Evolutionary conservation across 2,329 filamentous ascomycete species (phyloP).

Genomic region (Curvularia spicifera): DNA sequence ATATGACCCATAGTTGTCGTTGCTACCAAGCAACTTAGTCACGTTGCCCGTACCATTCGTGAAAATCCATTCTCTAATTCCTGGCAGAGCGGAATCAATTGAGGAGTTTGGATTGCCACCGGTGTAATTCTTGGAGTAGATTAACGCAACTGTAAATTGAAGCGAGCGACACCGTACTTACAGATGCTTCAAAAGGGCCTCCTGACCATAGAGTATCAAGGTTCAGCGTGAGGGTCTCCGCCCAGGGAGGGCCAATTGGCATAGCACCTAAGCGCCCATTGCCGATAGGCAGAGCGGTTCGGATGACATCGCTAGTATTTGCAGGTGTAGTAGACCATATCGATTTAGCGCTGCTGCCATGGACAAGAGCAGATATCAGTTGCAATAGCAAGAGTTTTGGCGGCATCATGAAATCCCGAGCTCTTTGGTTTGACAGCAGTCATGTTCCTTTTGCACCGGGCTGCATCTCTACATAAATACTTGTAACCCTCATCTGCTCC

Average conservation of each 20-base stretch:
- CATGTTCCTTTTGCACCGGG: not conserved
- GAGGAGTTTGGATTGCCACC: constrained; percentile 56
- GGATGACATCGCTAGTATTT: constrained; percentile 30
- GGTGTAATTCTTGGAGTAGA: constrained; percentile 49
- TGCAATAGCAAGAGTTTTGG: not conserved
- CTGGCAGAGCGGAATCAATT: constrained; percentile 47
- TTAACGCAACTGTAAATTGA: not conserved
- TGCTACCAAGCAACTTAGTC: constrained; percentile 47
- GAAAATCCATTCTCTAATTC: constrained; percentile 57
- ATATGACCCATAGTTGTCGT: constrained; percentile 55
- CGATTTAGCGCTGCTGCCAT: constrained; percentile 20
- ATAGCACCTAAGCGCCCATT: constrained; percentile 59
- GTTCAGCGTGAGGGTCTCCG: constrained; percentile 56
- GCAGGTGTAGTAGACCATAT: constrained; percentile 32
- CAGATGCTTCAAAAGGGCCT: constrained; percentile 56
- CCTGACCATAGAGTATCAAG: constrained; percentile 60
- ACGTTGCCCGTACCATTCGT: constrained; percentile 57
- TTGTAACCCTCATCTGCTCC: not conserved
- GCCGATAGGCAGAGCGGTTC: constrained; percentile 54
- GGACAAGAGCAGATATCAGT: not conserved
- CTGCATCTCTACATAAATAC: not conserved
- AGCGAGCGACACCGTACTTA: constrained; percentile 22
- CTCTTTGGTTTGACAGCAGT: not conserved
- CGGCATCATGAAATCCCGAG: not conserved
- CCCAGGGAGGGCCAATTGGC: constrained; percentile 53